Evolutionary conservation across 2,329 filamentous ascomycete genomes (phyloP).

Genomic region (Microsporum ferrugineum): DNA sequence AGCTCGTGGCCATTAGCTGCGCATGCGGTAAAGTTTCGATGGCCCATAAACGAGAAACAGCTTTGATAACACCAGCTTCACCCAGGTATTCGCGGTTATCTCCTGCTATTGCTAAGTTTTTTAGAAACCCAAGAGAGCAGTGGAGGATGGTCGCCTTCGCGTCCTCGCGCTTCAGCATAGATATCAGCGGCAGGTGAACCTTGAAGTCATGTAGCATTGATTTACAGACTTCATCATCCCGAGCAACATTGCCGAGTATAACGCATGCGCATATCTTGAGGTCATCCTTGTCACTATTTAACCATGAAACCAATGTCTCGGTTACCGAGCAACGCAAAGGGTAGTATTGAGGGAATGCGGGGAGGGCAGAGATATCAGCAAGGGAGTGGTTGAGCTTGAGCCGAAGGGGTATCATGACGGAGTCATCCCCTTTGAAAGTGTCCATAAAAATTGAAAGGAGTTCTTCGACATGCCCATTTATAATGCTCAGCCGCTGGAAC

Average conservation of each 20-base stretch:
- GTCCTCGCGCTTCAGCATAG: conserved; percentile 28
- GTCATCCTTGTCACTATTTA: conserved; percentile 30
- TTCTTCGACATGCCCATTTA: conserved; percentile 23
- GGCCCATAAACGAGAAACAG: conserved; percentile 30
- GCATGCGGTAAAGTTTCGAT: conserved; percentile 35
- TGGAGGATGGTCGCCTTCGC: conserved; percentile 33
- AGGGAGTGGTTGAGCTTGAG: conserved; percentile 32
- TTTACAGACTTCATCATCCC: conserved; percentile 33
- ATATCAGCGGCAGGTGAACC: conserved; percentile 32
- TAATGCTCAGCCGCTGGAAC: conserved; percentile 30
- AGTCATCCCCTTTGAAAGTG: conserved; percentile 25
- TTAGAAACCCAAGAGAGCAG: conserved; percentile 36
- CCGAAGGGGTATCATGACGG: conserved; percentile 26
- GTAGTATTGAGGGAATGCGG: conserved; percentile 28
- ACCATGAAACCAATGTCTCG: conserved; percentile 30
- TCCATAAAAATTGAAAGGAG: conserved; percentile 24
- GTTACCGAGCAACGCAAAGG: conserved; percentile 30
- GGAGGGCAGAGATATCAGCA: conserved; percentile 31
- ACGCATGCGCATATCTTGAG: conserved; percentile 37
- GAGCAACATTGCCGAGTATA: conserved; percentile 38
- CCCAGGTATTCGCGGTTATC: conserved; percentile 32
- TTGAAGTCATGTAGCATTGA: conserved; percentile 30
- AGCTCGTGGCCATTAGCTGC: conserved; percentile 34
- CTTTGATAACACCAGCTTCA: conserved; percentile 29
- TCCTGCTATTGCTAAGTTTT: conserved; percentile 37